Conservation (phyloP, 768 basidiomycete species). For the Russula sp. region DNA sequence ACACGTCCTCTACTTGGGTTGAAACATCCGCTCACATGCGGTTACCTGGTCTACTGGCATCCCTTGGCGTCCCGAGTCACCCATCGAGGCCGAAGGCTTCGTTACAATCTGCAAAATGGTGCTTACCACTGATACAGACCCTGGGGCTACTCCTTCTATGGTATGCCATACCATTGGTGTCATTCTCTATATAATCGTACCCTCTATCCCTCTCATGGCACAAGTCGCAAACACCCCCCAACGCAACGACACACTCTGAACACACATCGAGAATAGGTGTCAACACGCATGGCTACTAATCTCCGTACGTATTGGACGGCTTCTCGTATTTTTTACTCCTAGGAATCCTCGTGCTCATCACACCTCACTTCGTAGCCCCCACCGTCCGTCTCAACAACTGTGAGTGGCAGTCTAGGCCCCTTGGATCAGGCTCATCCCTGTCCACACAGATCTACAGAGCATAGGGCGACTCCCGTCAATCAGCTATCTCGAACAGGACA, state of each 20-base stretch:
- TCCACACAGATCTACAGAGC: constrained; percentile 11
- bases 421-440: not conserved
- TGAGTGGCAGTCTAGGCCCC: not conserved
- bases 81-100: not conserved
- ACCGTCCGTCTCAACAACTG: constrained; percentile 21
- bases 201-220: too few species aligned
- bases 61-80: not conserved
- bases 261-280: not conserved
- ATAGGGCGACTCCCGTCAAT: not conserved
- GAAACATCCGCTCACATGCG: not conserved
- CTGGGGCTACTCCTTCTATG: not conserved
- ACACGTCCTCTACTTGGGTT: not conserved
- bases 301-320: constrained; percentile 1
- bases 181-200: not conserved
- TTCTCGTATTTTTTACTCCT: not conserved
- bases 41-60: not conserved
- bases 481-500: constrained; percentile 11
- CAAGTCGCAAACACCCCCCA: not conserved
- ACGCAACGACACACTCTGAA: not conserved
- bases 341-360: not conserved
- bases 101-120: not conserved
- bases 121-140: not conserved
- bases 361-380: not conserved
- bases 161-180: not conserved
- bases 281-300: not conserved